Base-by-base conservation (phyloP, 495 filamentous ascomycete species). In the Aspergillus wentii region DNA sequence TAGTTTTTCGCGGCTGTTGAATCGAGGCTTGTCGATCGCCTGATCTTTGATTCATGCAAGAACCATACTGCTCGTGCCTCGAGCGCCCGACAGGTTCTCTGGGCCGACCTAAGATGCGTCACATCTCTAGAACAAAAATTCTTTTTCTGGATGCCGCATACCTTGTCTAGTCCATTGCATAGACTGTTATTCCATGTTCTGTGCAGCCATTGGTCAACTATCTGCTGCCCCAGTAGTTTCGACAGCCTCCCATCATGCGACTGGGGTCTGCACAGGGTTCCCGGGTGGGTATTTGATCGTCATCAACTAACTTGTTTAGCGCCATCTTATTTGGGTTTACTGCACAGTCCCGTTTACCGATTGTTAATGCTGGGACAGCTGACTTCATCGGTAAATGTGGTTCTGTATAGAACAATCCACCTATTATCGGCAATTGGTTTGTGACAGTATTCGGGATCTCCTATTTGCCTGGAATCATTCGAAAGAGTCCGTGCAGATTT, bases 301-400 rank as follows among this genome's bases (percentile, higher is more conserved):
- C 46, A 47, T 44, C 43, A 54, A 54, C 48, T 44, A 56, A 59
- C 54, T 42, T 52, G 46, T 52, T 47, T 64, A 56, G 59, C 61
- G 59, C 51, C 57, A 58, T 58, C 56, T 63, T 62, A 60, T 58
- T 66, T 54, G 48, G 51, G 55, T 58, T 55, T 61, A 35, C 51
- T 68, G 61, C 64, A 62, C 52, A 44, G 19, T 49, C 52, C 64
- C 59, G 64, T 46, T 51, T 48, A 40, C 54, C 59, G 64, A 52
- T 57, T 60, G 55, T 57, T 58, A 57, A 52, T 46, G 44, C 56
- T 59, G 47, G 51, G 42, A 57, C 57, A 61, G 57, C 57, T 61
- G 54, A 68, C 58, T 56, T 56, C 36, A 51, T 44, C 42, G 51
- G 48, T 30, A 44, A 22, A 48, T n/a, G n/a, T n/a, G n/a, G 35